Base-by-base conservation (phyloP, 1,284 basidiomycete species). In the Puccinia sorghi region DNA sequence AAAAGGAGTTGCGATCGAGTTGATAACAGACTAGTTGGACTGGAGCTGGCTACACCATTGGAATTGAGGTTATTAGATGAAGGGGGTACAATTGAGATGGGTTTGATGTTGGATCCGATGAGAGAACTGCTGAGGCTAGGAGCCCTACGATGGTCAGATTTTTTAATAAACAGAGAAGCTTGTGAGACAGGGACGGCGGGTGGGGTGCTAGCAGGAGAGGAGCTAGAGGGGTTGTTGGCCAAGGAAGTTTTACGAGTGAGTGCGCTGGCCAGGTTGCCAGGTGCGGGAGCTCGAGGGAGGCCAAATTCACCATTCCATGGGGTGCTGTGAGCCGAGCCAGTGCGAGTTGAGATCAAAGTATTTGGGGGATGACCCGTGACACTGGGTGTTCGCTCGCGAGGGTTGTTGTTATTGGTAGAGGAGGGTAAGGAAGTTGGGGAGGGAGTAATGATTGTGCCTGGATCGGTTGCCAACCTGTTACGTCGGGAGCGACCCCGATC, bases 221-320 rank as follows among this genome's bases (percentile, higher is more conserved):
- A 43, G 20, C 37, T 22, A 43, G 52, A 27, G 32, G 75, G 61
- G 27, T 48, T 59, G 3, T 50, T 77, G 37, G 61, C 63, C 15
- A 63, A 25, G 5, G 72, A 74, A 22, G 73, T 37, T 67, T 76
- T 64, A 1, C 73, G 25, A 25, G 73, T 52, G 39, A 76, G 64
- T 25, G 46, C 50, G 37, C 41, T 54, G 25, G n/a, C 72, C 43
- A 74, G 25, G 50, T 76, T 76, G 37, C 73, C 73, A 13, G 73
- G 73, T 20, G 74, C 66, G 80, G 79, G 63, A 74, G 80, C 56
- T 81, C 75, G 41, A 73, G 79, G 66, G 80, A 59, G 69, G 79
- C 80, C 75, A 63, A 80, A 70, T 41, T 80, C 73, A 12, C 32
- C 50, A 57, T 67, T 76, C 73, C 73, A 76, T 61, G 32, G 15